Percentiles rank a stretch among this genome's conserved stretches.
Evolutionary conservation across 176 grass and related monocot genomes (phyloP).

Genomic region (Tillandsia fasciculata): DNA sequence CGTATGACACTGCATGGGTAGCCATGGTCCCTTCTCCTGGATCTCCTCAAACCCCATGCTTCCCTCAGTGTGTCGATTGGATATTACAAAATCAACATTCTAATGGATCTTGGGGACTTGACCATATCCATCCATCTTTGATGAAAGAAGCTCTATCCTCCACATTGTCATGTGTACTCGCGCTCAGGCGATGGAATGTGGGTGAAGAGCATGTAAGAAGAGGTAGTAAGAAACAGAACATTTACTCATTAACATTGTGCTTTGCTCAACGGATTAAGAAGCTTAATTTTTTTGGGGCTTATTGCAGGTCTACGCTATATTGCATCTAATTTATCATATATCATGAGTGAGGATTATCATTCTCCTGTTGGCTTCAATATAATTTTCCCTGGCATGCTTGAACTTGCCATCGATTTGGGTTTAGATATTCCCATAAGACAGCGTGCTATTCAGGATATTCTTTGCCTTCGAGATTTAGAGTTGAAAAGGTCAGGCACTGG

Average conservation of each 20-base stretch:
- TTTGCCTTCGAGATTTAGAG: constrained; percentile 34
- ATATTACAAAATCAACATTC: constrained; percentile 50
- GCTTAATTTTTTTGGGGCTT: neutral
- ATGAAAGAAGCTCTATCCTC: constrained; percentile 40
- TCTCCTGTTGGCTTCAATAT: constrained; percentile 64
- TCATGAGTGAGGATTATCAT: constrained; percentile 28
- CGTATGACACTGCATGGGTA: constrained; percentile 77
- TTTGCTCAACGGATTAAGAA: neutral
- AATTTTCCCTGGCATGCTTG: constrained; percentile 54
- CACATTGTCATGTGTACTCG: constrained; percentile 64
- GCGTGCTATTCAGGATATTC: constrained; percentile 14
- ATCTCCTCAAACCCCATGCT: constrained; percentile 31
- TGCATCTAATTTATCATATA: constrained; percentile 33
- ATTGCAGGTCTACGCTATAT: constrained; percentile 48
- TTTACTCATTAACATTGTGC: neutral
- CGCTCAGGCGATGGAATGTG: constrained; percentile 57
- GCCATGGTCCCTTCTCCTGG: constrained; percentile 57
- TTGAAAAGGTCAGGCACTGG: constrained; percentile 39
- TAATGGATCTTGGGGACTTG: constrained; percentile 56
- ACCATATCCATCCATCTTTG: constrained; percentile 7
- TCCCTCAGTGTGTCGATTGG: constrained; percentile 61
- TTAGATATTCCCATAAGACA: constrained; percentile 34
- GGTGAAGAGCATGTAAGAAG: constrained; percentile 47
- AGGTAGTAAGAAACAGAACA: constrained; percentile 25
- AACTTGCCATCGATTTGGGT: constrained; percentile 40